Evolutionary conservation across 2,329 filamentous ascomycete species (phyloP), one percentile per base, ranked within the genome.

Genomic region (Dryadomyces sulphureus): DNA sequence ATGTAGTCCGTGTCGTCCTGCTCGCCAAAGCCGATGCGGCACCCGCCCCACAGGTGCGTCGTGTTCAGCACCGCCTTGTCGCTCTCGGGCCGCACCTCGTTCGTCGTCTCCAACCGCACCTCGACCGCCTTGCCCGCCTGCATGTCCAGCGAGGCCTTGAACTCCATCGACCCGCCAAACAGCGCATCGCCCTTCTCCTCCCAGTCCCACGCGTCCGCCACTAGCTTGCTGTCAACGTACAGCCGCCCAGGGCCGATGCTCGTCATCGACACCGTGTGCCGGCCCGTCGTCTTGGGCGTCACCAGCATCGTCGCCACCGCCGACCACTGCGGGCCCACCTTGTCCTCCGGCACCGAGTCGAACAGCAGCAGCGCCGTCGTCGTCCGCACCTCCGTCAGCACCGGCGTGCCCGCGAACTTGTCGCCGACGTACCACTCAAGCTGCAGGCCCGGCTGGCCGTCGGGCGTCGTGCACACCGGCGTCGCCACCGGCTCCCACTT

Each of bases 291-390:
- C 21, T 66, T 72, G 0, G 79, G 69, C 0, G 72, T 79, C 20
- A 84, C 60, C 30, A 65, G 69, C 0, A 76, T 77, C 43, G 72
- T 81, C 21, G 75, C 77, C 41, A 75, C 62, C 45, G 78, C 79
- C 2, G 77, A 82, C 69, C 77, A 82, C 45, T 77, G 70, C 0
- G 75, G 75, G 0, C 77, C 72, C 14, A 80, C 68, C 49, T 78
- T 65, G 20, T 67, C 65, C 16, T 72, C 58, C 6, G 79, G 79
- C 1, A 77, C 78, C 3, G 79, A 82, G 53, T 84, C 79, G 78
- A 79, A 83, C 2, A 84, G 66, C 65, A 80, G 82, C 1, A 83
- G 68, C 55, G 83, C 78, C 0, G 77, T 81, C 54, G 79, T 80
- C 7, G 65, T 69, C 50, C 79, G 71, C 43, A 69, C 67, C 55